Evolutionary conservation across 208 protist genomes (phyloP), one percentile per base, ranked within the genome.

Genomic region (Crithidia thermophila): DNA sequence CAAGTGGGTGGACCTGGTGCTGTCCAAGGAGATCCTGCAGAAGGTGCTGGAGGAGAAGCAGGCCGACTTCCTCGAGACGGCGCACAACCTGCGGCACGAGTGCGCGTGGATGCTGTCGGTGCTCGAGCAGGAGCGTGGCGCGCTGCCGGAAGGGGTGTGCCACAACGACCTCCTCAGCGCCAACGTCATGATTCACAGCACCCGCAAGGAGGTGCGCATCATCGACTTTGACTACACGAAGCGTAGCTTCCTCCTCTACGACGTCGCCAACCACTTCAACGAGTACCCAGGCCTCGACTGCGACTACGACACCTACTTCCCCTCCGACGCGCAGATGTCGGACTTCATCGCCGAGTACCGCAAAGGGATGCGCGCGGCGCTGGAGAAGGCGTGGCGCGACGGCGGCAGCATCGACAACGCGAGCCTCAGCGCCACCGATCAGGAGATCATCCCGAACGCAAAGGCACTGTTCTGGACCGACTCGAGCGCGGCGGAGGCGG

Each of bases 211-310:
- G 13, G 66, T 96, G n/a, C 83, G 79, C 42, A 85, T 97, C 50
- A 98, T 98, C 72, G 94, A 98, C 78, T 98, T 96, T 72, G 94
- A 98, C 61, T 98, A 98, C 77, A 84, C 81, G 0, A 86, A 82
- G 52, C 81, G 89, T 11, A 90, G 95, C 71, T 97, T 85, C 59
- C 64, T 94, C 55, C 59, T 93, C 0, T 98, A 94, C 67, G 94
- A 98, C 56, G 69, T 95, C 37, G 94, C 87, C 4, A 98, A 98
- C 69, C 90, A 97, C 79, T 95, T 98, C 59, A 91, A 93, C 71
- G 94, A 98, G 72, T 96, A 95, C 79, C 77, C 82, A 1, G 94
- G 93, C 4, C 79, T 96, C 4, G 89, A 97, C 34, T 95, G 90
- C 72, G 82, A 97, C 75, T 96, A 96, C 64, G 75, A 60, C 27